Evolutionary conservation across 2,329 filamentous ascomycete species (phyloP), one percentile per base, ranked within the genome.

Genomic region (Fusarium avenaceum): DNA sequence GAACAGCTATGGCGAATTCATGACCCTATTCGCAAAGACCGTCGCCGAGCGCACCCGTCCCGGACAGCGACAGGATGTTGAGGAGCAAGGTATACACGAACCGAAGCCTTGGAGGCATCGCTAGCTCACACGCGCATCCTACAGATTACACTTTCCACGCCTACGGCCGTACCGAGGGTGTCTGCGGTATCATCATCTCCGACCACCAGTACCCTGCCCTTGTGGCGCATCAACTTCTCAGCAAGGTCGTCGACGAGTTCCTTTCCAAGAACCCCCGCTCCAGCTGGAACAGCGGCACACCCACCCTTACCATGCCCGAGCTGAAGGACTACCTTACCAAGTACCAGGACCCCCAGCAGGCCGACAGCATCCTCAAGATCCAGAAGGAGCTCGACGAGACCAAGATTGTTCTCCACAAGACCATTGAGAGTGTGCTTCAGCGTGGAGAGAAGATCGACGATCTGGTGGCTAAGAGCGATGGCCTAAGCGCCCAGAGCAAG

Each of bases 361-460:
- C 93, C 71, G 94, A 97, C 82, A 95, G 90, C 80, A 96, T 98
- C 77, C 88, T 93, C 85, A 94, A 93, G 86, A 97, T 99, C 75
- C 95, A 98, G 81, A 92, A 93, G 82, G 94, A 99, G 83, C 86
- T 99, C 65, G 94, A 98, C 76, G 94, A 97, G 85, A 98, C 95
- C 64, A 98, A 97, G 87, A 94, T 97, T 76, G 91, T 97, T 62
- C 85, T 99, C 74, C 94, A 98, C 83, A 97, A 98, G 87, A 97
- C 96, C 44, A 97, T 97, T 74, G 92, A 97, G 83, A 92, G 89
- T 75, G 90, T 86, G 52, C 80, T 97, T 75, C 91, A 97, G 84
- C 88, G 96, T 65, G 96, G 94, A 42, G 94, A 98, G 88, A 98
- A 97, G 87, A 93, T 99, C 72, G 95, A 98, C 77, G 92, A 92